Base-by-base conservation (phyloP, 2,329 filamentous ascomycete species). In the Pseudogymnoascus sp. region DNA sequence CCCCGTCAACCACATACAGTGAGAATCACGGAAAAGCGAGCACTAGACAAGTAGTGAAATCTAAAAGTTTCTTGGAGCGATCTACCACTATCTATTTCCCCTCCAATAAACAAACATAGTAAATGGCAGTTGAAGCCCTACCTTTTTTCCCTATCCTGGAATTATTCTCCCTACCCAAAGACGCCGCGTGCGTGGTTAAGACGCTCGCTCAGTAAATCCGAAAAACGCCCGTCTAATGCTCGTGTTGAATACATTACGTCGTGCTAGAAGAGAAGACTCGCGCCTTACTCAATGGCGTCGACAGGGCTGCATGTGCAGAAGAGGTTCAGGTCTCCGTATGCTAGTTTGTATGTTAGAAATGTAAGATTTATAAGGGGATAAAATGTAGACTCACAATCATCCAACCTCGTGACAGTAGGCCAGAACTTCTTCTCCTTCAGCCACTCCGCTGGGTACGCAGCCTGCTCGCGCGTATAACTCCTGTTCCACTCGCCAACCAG, bases 371-470 rank as follows among this genome's bases (percentile, higher is more conserved):
- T 53, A 41, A 12, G 0, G 10, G 14, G 62, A 19, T 19, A 31
- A 11, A 12, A 56, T 56, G 62, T 31, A 62, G 24, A 81, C 89
- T 82, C 76, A 93, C 90, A 84, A 80, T 97, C 93, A 74, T 98
- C 90, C 19, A 97, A 81, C 74, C 93, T 84, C 6, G 89, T 91
- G 12, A 96, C 91, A 37, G 81, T 87, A 0, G 93, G 93, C 93
- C 93, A 98, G 78, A 97, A 97, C 81, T 98, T 98, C 88, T 96
- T 97, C 84, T 96, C 90, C 75, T 85, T 84, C 66, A 98, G 78
- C 77, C 85, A 96, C 0, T 86, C 81, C 66, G 96, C 74, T 16
- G 93, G 93, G 74, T 96, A 98, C 0, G 91, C 93, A 0, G 93
- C 93, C 77, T 87, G 83, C 78, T 95, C 89, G 28, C 92, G 80